Evolutionary conservation across 371 early-diverging fungal species (phyloP), one percentile per base, ranked within the genome.

Genomic region (Cokeromyces recurvatus): DNA sequence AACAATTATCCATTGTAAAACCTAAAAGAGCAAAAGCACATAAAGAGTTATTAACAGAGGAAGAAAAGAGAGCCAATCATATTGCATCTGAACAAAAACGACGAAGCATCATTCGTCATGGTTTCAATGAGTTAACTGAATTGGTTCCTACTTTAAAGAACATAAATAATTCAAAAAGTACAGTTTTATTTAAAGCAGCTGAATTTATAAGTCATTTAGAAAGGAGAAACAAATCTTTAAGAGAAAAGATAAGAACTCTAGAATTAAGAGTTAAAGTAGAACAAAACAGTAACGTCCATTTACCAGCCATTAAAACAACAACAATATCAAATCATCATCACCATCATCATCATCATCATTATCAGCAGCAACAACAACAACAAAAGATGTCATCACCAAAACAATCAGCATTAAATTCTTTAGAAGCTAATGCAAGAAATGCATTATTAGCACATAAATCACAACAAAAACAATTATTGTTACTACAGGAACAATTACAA

Each of bases 11-110:
- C 62, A 60, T 19, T n/a, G n/a, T n/a, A n/a, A n/a, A n/a, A n/a
- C n/a, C n/a, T n/a, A n/a, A n/a, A n/a, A n/a, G n/a, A n/a, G n/a
- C n/a, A n/a, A n/a, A n/a, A n/a, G n/a, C n/a, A n/a, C n/a, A n/a
- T n/a, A n/a, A n/a, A 8, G 85, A 89, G 50, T 65, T 93, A 16
- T 58, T 95, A 46, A 89, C 91, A 0, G 90, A 89, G 34, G 79
- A 86, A 15, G 91, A 94, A 46, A 94, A 94, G 67, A 75, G 87
- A 50, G 84, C 87, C 19, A 93, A 92, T 63, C 94, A 93, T 66
- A 91, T 93, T 63, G 87, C 86, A 1, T 87, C 87, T 17, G 94
- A 94, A 56, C 90, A 94, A 63, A 88, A 90, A 55, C 84, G 94
- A 37, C 81, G 94, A 25, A 85, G 85, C 35, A 89, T 86, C 46